Evolutionary conservation across 148 eudicot species (phyloP).

Genomic region (Spergularia marina): DNA sequence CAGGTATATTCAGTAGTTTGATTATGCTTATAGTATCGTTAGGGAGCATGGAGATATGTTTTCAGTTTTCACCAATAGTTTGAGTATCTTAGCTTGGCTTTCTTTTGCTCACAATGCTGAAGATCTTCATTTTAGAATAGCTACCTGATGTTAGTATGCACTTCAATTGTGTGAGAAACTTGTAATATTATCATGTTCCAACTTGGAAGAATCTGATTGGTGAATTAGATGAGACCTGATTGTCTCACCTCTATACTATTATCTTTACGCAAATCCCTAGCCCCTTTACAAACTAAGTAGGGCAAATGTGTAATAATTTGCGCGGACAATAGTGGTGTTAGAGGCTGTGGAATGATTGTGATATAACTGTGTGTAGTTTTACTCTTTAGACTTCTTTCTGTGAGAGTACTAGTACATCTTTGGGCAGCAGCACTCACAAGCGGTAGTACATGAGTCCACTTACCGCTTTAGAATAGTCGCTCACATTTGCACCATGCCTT

Average conservation of each 20-base stretch:
- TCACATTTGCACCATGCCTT: background rate
- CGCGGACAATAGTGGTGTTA: too few species aligned
- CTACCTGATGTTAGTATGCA: background rate
- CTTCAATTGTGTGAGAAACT: background rate
- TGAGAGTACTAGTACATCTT: background rate
- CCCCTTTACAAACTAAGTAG: too few species aligned
- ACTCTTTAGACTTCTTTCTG: too few species aligned
- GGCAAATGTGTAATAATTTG: too few species aligned
- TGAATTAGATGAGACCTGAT: too few species aligned
- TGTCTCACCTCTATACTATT: too few species aligned
- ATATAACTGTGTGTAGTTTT: too few species aligned
- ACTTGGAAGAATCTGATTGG: too few species aligned
- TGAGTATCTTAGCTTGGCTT: conserved; percentile 9
- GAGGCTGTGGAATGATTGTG: too few species aligned
- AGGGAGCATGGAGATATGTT: background rate
- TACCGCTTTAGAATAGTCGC: background rate
- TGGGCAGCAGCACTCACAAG: background rate
- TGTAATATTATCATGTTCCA: background rate
- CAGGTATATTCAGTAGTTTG: background rate
- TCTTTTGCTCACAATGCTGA: background rate
- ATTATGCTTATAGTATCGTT: background rate
- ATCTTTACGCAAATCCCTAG: too few species aligned
- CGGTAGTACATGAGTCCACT: background rate
- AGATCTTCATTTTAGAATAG: background rate
- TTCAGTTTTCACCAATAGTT: background rate